phyloP scores from a whole-genome alignment of 352 stramenopile genomes.

The Phytophthora macrochlamydospora region DNA sequence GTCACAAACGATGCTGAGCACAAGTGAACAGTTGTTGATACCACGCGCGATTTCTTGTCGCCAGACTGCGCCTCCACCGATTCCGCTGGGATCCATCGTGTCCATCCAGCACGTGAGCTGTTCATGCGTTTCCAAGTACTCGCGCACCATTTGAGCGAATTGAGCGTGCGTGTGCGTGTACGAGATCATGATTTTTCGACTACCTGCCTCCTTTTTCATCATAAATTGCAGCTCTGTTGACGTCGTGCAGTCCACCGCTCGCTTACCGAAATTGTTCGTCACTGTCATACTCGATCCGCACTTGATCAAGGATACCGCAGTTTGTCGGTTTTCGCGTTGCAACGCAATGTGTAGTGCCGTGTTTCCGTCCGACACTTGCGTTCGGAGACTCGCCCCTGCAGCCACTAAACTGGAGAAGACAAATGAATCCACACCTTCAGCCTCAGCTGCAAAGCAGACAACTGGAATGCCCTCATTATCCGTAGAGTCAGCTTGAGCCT shows the following conservation, averaged over 20 bases:
- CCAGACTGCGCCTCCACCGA: constrained; percentile 78
- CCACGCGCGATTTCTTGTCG: constrained; percentile 81
- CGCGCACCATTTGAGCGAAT: constrained; percentile 64
- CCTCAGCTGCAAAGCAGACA: constrained; percentile 69
- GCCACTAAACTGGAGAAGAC: constrained; percentile 54
- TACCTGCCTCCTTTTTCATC: constrained; percentile 76
- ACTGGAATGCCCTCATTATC: constrained; percentile 58
- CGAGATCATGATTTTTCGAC: constrained; percentile 83
- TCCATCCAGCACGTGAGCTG: constrained; percentile 84
- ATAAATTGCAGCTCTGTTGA: constrained; percentile 79
- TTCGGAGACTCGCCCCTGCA: constrained; percentile 47
- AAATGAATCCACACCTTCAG: constrained; percentile 52
- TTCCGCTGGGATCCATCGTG: constrained; percentile 81
- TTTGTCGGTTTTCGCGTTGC: constrained; percentile 69
- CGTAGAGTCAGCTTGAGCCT: constrained; percentile 44
- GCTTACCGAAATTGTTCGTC: constrained; percentile 63
- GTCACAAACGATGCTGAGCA: constrained; percentile 75
- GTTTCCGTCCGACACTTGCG: constrained; percentile 53
- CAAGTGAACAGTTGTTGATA: constrained; percentile 74
- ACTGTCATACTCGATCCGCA: constrained; percentile 75
- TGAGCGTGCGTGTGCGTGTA: constrained; percentile 77
- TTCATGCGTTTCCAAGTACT: constrained; percentile 63
- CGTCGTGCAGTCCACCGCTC: constrained; percentile 81
- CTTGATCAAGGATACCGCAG: constrained; percentile 70
- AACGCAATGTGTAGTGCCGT: constrained; percentile 80